phyloP scores from a whole-genome alignment of 2,329 filamentous ascomycete species.

The Aureobasidium sp. region DNA sequence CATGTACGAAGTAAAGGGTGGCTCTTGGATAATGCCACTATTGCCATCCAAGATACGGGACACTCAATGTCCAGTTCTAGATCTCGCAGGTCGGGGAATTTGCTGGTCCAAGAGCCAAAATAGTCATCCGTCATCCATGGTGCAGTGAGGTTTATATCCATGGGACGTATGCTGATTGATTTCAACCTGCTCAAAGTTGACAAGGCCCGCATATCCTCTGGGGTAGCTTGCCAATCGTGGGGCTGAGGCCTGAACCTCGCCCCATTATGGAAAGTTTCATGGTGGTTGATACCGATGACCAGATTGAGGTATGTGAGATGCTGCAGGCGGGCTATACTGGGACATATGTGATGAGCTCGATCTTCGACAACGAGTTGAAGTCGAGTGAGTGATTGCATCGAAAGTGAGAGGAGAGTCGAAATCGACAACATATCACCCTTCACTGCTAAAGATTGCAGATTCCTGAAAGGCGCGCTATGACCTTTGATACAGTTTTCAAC shows the following conservation, averaged over 20 bases:
- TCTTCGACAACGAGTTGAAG: not conserved
- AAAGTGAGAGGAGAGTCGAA: not conserved
- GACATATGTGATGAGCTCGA: not conserved
- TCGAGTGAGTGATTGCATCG: not conserved
- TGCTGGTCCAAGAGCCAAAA: not conserved
- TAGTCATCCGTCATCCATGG: not conserved
- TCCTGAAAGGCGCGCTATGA: not conserved
- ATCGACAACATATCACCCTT: not conserved
- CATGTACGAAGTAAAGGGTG: not conserved
- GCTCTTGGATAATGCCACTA: not conserved
- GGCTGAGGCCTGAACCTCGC: not conserved
- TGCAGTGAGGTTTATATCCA: not conserved
- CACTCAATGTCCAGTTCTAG: not conserved
- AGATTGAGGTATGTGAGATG: not conserved
- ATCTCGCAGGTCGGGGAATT: not conserved
- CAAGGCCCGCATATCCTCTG: not conserved
- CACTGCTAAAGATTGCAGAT: not conserved
- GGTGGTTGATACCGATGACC: not conserved
- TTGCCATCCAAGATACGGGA: not conserved
- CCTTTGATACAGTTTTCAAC: not conserved
- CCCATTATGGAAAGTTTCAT: not conserved
- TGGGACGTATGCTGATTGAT: not conserved
- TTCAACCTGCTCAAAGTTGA: not conserved
- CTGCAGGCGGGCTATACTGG: not conserved
- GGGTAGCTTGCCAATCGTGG: not conserved